A percentile compares a stretch with the other conserved stretches of the same genome.
These are phyloP conservation scores for Mrakia hoshinonis DNA, from an alignment of 768 basidiomycete genomes.

Conservation along the genomic window DNA sequence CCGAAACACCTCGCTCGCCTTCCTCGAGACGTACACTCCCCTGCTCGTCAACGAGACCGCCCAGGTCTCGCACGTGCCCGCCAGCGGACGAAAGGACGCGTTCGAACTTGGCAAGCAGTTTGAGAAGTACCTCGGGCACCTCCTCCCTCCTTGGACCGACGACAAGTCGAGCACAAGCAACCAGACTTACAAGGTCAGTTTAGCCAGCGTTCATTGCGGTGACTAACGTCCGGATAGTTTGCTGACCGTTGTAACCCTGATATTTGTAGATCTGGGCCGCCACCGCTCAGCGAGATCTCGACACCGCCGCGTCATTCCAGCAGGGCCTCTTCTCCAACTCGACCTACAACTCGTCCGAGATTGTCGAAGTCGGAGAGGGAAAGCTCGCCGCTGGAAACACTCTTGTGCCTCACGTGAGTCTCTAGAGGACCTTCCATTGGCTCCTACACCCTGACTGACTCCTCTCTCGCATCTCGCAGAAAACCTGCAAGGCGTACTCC, in stretches of 20 bases:
- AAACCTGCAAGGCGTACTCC: slow-evolving; percentile 9
- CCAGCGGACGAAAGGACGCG: not conserved
- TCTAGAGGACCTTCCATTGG: not conserved
- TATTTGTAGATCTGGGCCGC: slow-evolving; percentile 14
- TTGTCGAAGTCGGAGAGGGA: slow-evolving; percentile 4
- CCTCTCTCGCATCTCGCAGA: too few species aligned
- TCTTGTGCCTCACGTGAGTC: slow-evolving; percentile 10
- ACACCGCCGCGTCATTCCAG: not conserved
- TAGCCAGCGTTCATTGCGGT: too few species aligned
- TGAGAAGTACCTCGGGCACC: not conserved
- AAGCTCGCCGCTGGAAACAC: slow-evolving; percentile 7
- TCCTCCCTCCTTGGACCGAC: not conserved
- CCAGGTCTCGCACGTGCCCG: slow-evolving; percentile 12
- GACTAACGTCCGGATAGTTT: too few species aligned
- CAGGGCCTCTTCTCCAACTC: slow-evolving; percentile 4
- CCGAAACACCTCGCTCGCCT: slow-evolving; percentile 10
- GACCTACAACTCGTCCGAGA: not conserved
- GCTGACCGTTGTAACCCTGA: not conserved
- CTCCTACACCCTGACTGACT: not conserved
- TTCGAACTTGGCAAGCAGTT: not conserved
- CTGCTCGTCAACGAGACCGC: slow-evolving; percentile 6
- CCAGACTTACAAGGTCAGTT: slow-evolving; percentile 5
- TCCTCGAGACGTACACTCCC: slow-evolving; percentile 11
- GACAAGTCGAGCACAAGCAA: not conserved
- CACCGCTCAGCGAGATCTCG: slow-evolving; percentile 3